These are phyloP conservation scores for Penicillium crustosum DNA, from an alignment of 2,329 filamentous ascomycete genomes.

Conservation along the genomic window DNA sequence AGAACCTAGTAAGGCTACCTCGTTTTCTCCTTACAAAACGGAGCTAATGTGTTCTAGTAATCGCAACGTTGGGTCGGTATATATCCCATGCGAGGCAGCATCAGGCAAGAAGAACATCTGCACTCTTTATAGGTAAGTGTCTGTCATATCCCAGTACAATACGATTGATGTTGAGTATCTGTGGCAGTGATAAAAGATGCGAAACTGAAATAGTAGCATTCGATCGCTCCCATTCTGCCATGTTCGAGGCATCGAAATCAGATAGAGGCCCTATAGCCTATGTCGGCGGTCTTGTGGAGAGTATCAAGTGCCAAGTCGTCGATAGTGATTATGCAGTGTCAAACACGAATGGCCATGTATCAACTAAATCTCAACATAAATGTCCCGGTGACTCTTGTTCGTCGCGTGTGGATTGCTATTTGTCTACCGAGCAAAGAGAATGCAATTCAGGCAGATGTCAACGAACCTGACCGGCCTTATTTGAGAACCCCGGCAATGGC, in stretches of 20 bases:
- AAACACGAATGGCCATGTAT: not conserved
- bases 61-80: not conserved
- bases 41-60: not conserved
- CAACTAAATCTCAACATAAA: not conserved
- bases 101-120: not conserved
- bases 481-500: not conserved
- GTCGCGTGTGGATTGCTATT: not conserved
- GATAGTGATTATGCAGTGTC: not conserved
- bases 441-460: not conserved
- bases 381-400: not conserved
- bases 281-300: not conserved
- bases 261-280: not conserved
- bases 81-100: not conserved
- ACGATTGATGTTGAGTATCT: not conserved
- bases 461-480: not conserved
- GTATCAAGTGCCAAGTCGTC: not conserved
- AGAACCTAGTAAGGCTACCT: not conserved
- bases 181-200: not conserved
- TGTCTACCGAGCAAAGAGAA: not conserved
- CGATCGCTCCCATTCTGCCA: not conserved
- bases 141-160: rapidly evolving
- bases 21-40: not conserved
- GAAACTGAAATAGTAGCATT: not conserved
- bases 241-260: not conserved
- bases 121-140: not conserved